Evolutionary conservation across 1,139 yeast species (phyloP), one percentile per base, ranked within the genome.

Genomic region (Blastobotrys apis): DNA sequence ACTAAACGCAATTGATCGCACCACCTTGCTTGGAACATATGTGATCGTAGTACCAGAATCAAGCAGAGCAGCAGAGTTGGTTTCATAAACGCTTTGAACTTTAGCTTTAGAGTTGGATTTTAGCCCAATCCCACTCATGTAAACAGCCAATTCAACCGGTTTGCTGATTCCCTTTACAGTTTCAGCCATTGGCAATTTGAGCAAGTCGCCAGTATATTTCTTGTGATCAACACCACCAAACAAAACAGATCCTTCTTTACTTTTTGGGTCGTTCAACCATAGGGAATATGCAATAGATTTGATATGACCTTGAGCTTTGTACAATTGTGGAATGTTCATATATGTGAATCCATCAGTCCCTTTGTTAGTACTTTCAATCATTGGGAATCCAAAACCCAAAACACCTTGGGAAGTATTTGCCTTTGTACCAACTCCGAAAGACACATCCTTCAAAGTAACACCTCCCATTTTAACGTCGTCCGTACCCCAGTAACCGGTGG

Each of bases 41-140:
- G 82, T 71, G 42, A 78, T 63, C 1, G 88, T 78, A 12, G 87
- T 75, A 37, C 92, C 90, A 2, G 85, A 75, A 61, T 83, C 92
- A 29, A 83, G 62, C 58, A 17, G 78, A 5, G 48, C 48, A 9
- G 47, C 42, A 15, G 33, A 17, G 41, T 44, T 44, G 29, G 35
- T 31, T 12, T 5, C 2, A 30, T 33, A 35, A 4, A 44, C 17
- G 12, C 25, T 37, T 17, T 20, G 13, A 9, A 27, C 32, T 13
- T 34, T 21, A 10, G 34, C 32, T 16, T 33, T 19, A 10, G n/a
- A 5, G 22, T 37, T 44, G 26, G 43, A 46, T 17, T 37, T 32
- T 5, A 53, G 32, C 1, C 44, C 36, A 13, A 55, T 38, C 10
- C 47, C 47, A 27, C 49, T 44, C 15, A 55, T 48, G n/a, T 49